A percentile compares a stretch with the other conserved stretches of the same genome.
These are phyloP conservation scores for Trichoderma erinaceum DNA, from an alignment of 495 filamentous ascomycete species.

Conservation along the genomic window DNA sequence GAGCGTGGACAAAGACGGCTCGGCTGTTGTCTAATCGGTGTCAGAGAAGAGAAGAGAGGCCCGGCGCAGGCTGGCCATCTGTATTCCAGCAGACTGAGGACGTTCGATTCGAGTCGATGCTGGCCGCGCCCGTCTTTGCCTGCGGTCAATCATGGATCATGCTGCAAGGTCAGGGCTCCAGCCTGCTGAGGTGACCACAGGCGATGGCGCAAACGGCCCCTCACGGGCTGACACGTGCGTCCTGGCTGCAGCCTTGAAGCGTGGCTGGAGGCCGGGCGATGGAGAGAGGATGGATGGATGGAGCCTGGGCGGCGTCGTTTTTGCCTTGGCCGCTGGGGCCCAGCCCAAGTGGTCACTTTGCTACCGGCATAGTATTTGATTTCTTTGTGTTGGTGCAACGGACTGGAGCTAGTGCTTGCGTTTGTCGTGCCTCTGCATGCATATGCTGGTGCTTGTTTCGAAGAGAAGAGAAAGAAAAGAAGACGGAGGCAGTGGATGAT, in stretches of 20 bases:
- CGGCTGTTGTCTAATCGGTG: neutral
- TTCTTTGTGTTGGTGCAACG: too few relatives aligned
- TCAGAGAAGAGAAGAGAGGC: neutral
- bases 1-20: neutral
- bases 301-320: too few relatives aligned
- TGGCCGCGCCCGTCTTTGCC: neutral
- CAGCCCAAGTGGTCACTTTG: too few relatives aligned
- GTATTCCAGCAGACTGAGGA: neutral
- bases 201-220: conserved; percentile 11
- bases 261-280: neutral
- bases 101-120: neutral
- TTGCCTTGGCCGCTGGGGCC: too few relatives aligned
- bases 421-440: too few relatives aligned
- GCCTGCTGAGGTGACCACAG: neutral
- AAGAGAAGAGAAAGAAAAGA: too few relatives aligned
- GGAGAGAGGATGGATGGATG: neutral
- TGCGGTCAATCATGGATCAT: neutral
- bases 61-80: neutral
- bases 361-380: too few relatives aligned
- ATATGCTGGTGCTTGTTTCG: too few relatives aligned
- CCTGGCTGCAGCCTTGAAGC: neutral
- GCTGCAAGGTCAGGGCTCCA: neutral
- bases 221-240: conserved; percentile 12
- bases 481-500: too few relatives aligned
- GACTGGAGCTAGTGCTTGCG: too few relatives aligned